Conservation (phyloP, 2,329 filamentous ascomycete genomes). For the Ophiostoma montium region DNA sequence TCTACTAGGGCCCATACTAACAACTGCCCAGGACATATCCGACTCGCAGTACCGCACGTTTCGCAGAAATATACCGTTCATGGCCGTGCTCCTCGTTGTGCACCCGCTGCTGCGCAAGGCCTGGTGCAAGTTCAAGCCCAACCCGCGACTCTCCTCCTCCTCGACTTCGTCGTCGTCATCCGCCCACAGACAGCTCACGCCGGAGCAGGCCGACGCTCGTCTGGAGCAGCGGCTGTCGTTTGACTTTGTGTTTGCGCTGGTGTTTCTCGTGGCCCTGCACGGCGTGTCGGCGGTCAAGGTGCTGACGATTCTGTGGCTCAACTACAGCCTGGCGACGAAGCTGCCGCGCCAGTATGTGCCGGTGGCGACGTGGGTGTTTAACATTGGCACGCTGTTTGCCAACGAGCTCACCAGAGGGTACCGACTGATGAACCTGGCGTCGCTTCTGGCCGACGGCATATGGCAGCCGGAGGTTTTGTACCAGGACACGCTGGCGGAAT, state of each 20-base stretch:
- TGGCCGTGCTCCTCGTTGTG: conserved; percentile 56
- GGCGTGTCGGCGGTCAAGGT: conserved; percentile 79
- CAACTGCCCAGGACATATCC: conserved; percentile 57
- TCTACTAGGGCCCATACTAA: background rate
- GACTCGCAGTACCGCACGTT: conserved; percentile 81
- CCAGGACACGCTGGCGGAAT: conserved; percentile 32
- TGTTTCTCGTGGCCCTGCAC: conserved; percentile 70
- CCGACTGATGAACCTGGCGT: conserved; percentile 48
- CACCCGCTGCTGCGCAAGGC: conserved; percentile 65
- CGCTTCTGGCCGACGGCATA: conserved; percentile 23
- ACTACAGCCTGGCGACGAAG: conserved; percentile 63
- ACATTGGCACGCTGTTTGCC: conserved; percentile 69
- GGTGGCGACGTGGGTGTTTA: conserved; percentile 75
- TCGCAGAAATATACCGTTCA: conserved; percentile 70
- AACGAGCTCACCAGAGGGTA: conserved; percentile 81
- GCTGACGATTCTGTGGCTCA: conserved; percentile 61
- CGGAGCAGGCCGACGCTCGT: conserved; percentile 38
- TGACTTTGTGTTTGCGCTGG: conserved; percentile 65
- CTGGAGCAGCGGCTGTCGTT: conserved; percentile 62
- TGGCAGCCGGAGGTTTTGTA: conserved; percentile 11
- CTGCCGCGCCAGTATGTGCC: conserved; percentile 61
- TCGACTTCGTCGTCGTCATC: conserved; percentile 7
- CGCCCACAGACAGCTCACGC: conserved; percentile 17
- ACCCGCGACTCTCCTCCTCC: conserved; percentile 18
- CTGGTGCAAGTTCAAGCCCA: conserved; percentile 44